Evolutionary conservation across 2,329 filamentous ascomycete genomes (phyloP).

Genomic region (Lecanosticta acicola): DNA sequence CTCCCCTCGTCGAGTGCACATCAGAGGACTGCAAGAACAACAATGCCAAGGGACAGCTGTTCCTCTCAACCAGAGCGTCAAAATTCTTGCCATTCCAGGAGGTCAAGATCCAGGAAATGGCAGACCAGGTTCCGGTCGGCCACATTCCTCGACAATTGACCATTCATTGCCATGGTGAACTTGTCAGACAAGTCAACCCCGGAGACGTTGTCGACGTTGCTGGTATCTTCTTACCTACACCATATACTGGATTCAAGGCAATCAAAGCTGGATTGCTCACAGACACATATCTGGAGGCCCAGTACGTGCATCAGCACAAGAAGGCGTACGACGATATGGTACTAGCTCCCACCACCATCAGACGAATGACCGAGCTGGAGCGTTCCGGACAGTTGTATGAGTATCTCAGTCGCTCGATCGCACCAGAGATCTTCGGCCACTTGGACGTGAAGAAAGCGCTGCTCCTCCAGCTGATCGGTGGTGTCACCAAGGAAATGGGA

Average conservation of each 20-base stretch:
- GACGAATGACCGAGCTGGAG: slow-evolving; percentile 78
- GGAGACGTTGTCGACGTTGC: slow-evolving; percentile 92
- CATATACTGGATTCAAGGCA: slow-evolving; percentile 97
- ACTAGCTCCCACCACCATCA: slow-evolving; percentile 71
- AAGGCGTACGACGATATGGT: slow-evolving; percentile 93
- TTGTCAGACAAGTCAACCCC: slow-evolving; percentile 82
- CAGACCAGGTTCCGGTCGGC: slow-evolving; percentile 96
- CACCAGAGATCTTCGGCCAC: slow-evolving; percentile 94
- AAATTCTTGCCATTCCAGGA: slow-evolving; percentile 98
- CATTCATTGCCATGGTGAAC: slow-evolving; percentile 78
- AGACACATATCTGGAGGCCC: slow-evolving; percentile 93
- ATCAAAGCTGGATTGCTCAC: slow-evolving; percentile 94
- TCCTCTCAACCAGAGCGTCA: slow-evolving; percentile 89
- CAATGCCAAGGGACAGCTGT: slow-evolving; percentile 87
- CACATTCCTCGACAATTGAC: slow-evolving; percentile 93
- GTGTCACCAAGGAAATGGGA: slow-evolving; percentile 92
- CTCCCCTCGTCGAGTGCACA: slow-evolving; percentile 78
- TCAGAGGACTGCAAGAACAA: slow-evolving; percentile 87
- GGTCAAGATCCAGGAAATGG: slow-evolving; percentile 97
- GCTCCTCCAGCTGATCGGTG: slow-evolving; percentile 88
- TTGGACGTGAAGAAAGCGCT: slow-evolving; percentile 97
- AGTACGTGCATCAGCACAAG: slow-evolving; percentile 92
- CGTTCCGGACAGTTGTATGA: slow-evolving; percentile 91
- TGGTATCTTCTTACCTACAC: slow-evolving; percentile 92
- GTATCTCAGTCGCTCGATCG: slow-evolving; percentile 89